phyloP scores from a whole-genome alignment of 352 stramenopile genomes.

The Pelagophyceae sp. region DNA sequence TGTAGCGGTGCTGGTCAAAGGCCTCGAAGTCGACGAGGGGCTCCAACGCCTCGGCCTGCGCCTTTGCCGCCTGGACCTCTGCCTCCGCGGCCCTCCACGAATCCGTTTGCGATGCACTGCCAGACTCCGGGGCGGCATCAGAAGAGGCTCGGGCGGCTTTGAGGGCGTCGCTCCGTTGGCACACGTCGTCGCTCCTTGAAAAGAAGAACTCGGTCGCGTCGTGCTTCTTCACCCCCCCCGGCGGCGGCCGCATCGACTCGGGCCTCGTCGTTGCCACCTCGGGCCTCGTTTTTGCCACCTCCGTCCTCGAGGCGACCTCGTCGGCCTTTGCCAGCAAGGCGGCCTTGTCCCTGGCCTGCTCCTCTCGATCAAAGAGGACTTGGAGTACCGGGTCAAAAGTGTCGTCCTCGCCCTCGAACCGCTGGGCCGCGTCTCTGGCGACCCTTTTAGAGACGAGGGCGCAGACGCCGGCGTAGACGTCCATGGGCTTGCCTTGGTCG shows the following conservation, averaged over 20 bases:
- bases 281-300: too few relatives aligned
- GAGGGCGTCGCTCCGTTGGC: too few relatives aligned
- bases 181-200: too few relatives aligned
- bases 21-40: conserved; percentile 37
- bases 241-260: too few relatives aligned
- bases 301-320: background rate
- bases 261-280: too few relatives aligned
- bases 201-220: too few relatives aligned
- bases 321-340: too few relatives aligned
- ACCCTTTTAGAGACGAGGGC: conserved; percentile 13
- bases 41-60: conserved; percentile 1
- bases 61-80: background rate
- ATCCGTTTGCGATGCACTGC: too few relatives aligned
- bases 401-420: background rate
- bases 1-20: conserved; percentile 41
- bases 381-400: background rate
- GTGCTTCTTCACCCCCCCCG: background rate
- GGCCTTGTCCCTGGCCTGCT: background rate
- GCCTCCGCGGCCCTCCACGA: too few relatives aligned
- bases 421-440: background rate
- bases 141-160: too few relatives aligned
- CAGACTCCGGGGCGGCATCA: background rate
- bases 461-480: conserved; percentile 91
- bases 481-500: conserved; percentile 82
- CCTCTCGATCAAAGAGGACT: background rate